Percentiles rank a stretch among this genome's conserved stretches.
Conservation (phyloP, 179 eudicot genomes). For the Amaranthus tricolor region DNA sequence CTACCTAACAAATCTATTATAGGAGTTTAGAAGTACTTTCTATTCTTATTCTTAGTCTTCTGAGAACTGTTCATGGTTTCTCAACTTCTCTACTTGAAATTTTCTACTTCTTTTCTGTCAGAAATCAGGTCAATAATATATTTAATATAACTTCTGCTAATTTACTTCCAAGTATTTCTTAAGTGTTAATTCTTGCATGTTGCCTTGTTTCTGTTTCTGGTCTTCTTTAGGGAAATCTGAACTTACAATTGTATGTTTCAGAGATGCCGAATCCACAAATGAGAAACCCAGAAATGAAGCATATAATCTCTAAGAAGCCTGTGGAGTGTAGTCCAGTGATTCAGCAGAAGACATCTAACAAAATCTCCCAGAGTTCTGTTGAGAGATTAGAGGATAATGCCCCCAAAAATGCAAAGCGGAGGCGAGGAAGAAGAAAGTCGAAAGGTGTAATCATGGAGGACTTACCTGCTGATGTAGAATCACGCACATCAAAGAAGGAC, state of each 20-base stretch:
- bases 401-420: conserved; percentile 40
- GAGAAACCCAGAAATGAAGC: conserved; percentile 56
- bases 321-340: conserved; percentile 38
- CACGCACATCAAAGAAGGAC: conserved; percentile 34
- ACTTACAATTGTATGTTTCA: background rate
- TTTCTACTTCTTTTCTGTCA: background rate
- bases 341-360: conserved; percentile 28
- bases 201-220: conserved; percentile 15
- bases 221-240: background rate
- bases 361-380: conserved; percentile 23
- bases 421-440: conserved; percentile 50
- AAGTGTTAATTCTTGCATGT: conserved; percentile 24
- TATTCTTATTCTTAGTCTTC: background rate
- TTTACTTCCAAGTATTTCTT: no score
- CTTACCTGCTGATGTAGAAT: conserved; percentile 26
- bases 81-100: conserved; percentile 1
- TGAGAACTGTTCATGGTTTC: conserved; percentile 9
- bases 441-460: conserved; percentile 40
- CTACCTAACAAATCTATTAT: conserved; percentile 11
- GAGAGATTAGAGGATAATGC: conserved; percentile 34
- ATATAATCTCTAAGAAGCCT: conserved; percentile 58
- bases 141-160: no score
- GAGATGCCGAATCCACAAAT: conserved; percentile 61
- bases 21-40: no score
- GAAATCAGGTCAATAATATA: conserved; percentile 27